A percentile compares a stretch with the other conserved stretches of the same genome.
Evolutionary conservation across 306 rosid species (phyloP).

Genomic region (Malus fusca): DNA sequence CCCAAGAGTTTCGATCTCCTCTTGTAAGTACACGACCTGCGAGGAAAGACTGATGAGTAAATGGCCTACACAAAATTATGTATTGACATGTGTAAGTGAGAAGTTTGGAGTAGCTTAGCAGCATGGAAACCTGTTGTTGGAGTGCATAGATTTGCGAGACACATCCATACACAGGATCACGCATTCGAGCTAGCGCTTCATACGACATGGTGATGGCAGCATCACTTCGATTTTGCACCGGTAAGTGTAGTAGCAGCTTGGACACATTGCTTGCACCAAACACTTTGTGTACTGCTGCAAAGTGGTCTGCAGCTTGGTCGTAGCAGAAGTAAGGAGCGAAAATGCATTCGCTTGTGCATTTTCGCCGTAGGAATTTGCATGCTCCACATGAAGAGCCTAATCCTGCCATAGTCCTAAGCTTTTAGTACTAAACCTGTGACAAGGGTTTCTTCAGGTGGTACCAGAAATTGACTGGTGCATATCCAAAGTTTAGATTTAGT

Average conservation of each 20-base stretch:
- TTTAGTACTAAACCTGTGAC: slow-evolving; percentile 7
- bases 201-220: slow-evolving; percentile 74
- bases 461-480: slow-evolving; percentile 1
- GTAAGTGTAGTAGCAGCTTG: slow-evolving; percentile 56
- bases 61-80: background rate
- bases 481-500: slow-evolving; percentile 31
- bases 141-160: slow-evolving; percentile 73
- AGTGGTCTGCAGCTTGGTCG: slow-evolving; percentile 65
- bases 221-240: slow-evolving; percentile 53
- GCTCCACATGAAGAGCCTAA: slow-evolving; percentile 79
- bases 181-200: slow-evolving; percentile 78
- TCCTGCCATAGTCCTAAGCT: slow-evolving; percentile 52
- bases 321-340: slow-evolving; percentile 80
- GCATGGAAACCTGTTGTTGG: slow-evolving; percentile 57
- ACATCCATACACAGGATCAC: slow-evolving; percentile 74
- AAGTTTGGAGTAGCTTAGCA: background rate
- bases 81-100: background rate
- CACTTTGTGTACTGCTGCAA: slow-evolving; percentile 78
- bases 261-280: slow-evolving; percentile 87
- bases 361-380: slow-evolving; percentile 82
- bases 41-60: background rate
- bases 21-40: slow-evolving; percentile 76
- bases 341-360: slow-evolving; percentile 56
- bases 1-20: slow-evolving; percentile 73
- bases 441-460: slow-evolving; percentile 20